Evolutionary conservation across 306 rosid species (phyloP).

Genomic region (Malus asiatica): DNA sequence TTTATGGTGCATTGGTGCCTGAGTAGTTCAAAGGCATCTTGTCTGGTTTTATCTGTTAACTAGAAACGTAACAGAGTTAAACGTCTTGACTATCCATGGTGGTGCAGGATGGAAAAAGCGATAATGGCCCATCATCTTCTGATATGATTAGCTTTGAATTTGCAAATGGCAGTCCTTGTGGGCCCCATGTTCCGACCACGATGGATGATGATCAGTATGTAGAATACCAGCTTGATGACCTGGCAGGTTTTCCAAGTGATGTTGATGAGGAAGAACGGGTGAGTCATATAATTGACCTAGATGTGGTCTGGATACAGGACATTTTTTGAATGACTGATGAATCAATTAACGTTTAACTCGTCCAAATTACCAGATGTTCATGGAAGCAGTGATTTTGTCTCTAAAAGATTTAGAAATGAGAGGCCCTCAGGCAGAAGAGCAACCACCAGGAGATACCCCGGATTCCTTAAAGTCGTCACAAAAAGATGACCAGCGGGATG

Average conservation of each 20-base stretch:
- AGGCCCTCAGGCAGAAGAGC: slow-evolving; percentile 33
- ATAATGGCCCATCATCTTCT: slow-evolving; percentile 57
- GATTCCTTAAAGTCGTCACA: slow-evolving; percentile 17
- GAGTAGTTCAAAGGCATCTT: not conserved
- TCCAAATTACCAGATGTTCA: slow-evolving; percentile 54
- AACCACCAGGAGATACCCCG: slow-evolving; percentile 11
- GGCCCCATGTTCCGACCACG: slow-evolving; percentile 52
- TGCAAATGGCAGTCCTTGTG: slow-evolving; percentile 52
- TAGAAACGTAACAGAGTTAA: not conserved
- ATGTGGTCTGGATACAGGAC: not conserved
- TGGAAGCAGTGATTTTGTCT: slow-evolving; percentile 70
- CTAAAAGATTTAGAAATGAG: slow-evolving; percentile 51
- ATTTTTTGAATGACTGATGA: slow-evolving; percentile 2
- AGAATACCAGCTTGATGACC: slow-evolving; percentile 75
- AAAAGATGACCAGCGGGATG: slow-evolving; percentile 19
- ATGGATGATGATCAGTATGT: slow-evolving; percentile 72
- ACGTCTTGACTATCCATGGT: not conserved
- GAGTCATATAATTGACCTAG: slow-evolving; percentile 20
- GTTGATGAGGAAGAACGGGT: slow-evolving; percentile 75
- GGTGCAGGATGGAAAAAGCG: slow-evolving; percentile 46
- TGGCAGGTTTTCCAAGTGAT: slow-evolving; percentile 60
- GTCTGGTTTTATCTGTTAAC: not conserved
- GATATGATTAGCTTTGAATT: slow-evolving; percentile 93
- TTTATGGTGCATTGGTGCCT: not conserved
- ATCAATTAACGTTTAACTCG: not conserved